Evolutionary conservation across 371 early-diverging fungal species (phyloP).

Genomic region (Saksenaea vasiformis): DNA sequence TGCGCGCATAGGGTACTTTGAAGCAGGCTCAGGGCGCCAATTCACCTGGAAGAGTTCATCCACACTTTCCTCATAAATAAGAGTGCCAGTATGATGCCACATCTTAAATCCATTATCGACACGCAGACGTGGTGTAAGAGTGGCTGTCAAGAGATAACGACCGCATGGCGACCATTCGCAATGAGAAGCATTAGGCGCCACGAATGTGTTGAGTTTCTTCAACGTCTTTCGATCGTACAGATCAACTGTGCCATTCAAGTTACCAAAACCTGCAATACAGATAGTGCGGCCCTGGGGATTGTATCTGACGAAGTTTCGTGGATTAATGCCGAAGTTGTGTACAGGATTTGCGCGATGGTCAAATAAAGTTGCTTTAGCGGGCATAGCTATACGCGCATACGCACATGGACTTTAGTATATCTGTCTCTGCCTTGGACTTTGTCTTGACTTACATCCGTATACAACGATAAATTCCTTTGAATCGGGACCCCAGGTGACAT

Average conservation of each 20-base stretch:
- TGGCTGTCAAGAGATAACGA: conserved; percentile 89
- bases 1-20: conserved; percentile 68
- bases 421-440: background rate
- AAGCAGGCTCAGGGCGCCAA: conserved; percentile 70
- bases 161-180: conserved; percentile 95
- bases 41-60: conserved; percentile 89
- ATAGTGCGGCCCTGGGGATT: conserved; percentile 89
- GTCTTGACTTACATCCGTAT: conserved; percentile 85
- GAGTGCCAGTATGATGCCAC: conserved; percentile 93
- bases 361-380: conserved; percentile 89
- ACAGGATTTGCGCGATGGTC: conserved; percentile 85
- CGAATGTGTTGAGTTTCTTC: conserved; percentile 76
- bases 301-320: conserved; percentile 87
- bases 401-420: too few species aligned
- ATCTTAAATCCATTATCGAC: conserved; percentile 97
- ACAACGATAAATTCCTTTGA: conserved; percentile 95
- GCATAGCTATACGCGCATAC: conserved; percentile 82
- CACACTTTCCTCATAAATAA: conserved; percentile 73
- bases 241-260: conserved; percentile 91
- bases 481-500: conserved; percentile 93
- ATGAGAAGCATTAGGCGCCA: conserved; percentile 81
- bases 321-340: conserved; percentile 82
- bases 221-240: conserved; percentile 88
- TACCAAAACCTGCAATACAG: conserved; percentile 92
- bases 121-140: conserved; percentile 89